phyloP scores from a whole-genome alignment of 345 rosid genomes.

The Arabidopsis arenosa region DNA sequence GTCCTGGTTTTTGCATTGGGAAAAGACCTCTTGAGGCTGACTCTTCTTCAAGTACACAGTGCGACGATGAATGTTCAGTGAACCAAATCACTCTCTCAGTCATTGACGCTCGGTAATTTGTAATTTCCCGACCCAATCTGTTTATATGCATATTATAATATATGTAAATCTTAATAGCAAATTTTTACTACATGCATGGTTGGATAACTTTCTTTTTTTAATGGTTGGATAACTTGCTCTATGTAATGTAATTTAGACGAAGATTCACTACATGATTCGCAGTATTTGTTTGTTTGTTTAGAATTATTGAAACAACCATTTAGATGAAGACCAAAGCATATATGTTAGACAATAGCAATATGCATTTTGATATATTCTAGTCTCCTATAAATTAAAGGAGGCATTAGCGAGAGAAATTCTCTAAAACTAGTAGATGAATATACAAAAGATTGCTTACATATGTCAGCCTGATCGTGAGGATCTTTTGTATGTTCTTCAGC shows the following conservation, averaged over 20 bases:
- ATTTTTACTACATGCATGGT: not conserved
- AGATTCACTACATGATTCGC: not conserved
- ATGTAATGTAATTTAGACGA: too few relatives aligned
- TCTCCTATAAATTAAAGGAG: too few relatives aligned
- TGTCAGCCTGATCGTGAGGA: too few relatives aligned
- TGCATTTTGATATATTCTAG: too few relatives aligned
- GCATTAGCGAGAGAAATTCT: too few relatives aligned
- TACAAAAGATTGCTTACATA: too few relatives aligned
- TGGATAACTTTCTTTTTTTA: not conserved
- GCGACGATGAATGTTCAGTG: not conserved
- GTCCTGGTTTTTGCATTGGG: not conserved
- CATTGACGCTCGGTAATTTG: constrained; percentile 11
- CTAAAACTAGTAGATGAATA: too few relatives aligned
- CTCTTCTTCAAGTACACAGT: not conserved
- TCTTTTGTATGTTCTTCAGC: too few relatives aligned
- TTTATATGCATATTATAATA: not conserved
- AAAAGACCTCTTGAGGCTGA: not conserved
- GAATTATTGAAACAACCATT: not conserved
- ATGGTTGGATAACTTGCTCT: not conserved
- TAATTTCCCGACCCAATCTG: not conserved
- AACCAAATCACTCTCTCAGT: constrained; percentile 15
- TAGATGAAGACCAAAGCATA: not conserved
- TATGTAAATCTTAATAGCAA: not conserved
- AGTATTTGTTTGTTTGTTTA: not conserved
- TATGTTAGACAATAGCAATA: not conserved